These are phyloP conservation scores for Pilasporangium apinafurcum DNA, from an alignment of 352 stramenopile genomes.

Conservation along the genomic window DNA sequence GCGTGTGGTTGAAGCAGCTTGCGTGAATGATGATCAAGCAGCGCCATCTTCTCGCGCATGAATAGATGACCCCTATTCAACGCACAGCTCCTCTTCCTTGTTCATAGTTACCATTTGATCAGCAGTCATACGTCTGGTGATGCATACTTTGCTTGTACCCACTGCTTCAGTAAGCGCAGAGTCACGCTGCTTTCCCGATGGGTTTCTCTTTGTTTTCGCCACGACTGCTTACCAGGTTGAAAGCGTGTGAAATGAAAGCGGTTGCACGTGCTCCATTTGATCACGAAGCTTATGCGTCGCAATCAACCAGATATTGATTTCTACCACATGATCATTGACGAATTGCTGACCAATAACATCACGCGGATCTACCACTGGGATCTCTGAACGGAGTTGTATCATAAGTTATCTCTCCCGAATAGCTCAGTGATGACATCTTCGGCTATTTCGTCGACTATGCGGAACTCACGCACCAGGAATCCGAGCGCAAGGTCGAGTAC, in stretches of 20 bases:
- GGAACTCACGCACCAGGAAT: conserved; percentile 85
- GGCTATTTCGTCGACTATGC: conserved; percentile 87
- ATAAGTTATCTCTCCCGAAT: conserved; percentile 64
- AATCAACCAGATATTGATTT: conserved; percentile 82
- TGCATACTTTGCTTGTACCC: too few relatives aligned
- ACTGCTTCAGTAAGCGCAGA: too few relatives aligned
- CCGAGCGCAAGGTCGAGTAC: conserved; percentile 87
- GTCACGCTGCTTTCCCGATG: conserved; percentile 29
- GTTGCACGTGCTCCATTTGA: conserved; percentile 85
- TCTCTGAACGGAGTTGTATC: conserved; percentile 83
- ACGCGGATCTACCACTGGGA: conserved; percentile 94
- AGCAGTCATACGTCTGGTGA: too few relatives aligned
- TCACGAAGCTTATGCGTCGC: conserved; percentile 38
- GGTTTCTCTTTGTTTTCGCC: conserved; percentile 81
- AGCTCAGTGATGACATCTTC: conserved; percentile 46
- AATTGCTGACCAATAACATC: conserved; percentile 62
- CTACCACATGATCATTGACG: conserved; percentile 85
- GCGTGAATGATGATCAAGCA: too few relatives aligned
- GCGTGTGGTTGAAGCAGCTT: too few relatives aligned
- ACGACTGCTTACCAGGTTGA: conserved; percentile 91
- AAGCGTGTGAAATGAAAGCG: conserved; percentile 69
- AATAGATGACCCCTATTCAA: too few relatives aligned
- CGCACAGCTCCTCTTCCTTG: too few relatives aligned
- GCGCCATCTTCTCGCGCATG: too few relatives aligned
- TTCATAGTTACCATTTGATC: too few relatives aligned